phyloP scores from a whole-genome alignment of 1,284 basidiomycete genomes.

The Leccinum insigne region DNA sequence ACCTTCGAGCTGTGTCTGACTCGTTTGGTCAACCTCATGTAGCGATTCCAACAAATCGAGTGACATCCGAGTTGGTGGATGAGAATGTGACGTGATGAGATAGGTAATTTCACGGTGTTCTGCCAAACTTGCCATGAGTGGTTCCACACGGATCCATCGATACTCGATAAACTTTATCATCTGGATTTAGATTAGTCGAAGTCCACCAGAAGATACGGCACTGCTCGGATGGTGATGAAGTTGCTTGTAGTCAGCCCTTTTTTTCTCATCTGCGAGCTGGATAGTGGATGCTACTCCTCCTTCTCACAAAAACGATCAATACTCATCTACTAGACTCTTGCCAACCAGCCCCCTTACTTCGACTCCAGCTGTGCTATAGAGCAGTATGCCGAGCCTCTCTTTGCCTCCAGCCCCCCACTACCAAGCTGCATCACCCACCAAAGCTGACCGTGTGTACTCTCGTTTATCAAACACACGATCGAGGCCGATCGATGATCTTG shows the following conservation, averaged over 20 bases:
- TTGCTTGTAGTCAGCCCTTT: neutral
- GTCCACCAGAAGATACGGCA: neutral
- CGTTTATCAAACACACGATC: neutral
- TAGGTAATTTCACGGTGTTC: neutral
- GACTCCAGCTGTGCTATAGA: neutral
- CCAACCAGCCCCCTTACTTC: neutral
- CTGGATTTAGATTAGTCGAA: neutral
- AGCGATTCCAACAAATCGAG: neutral
- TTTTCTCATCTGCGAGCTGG: neutral
- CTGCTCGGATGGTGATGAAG: neutral
- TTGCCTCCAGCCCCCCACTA: slow-evolving; percentile 26
- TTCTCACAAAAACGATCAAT: neutral
- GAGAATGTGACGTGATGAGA: neutral
- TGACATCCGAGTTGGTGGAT: neutral
- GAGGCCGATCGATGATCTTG: neutral
- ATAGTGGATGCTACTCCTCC: neutral
- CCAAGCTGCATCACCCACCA: slow-evolving; percentile 21
- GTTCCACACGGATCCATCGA: neutral
- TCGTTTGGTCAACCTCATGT: neutral
- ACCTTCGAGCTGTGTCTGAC: neutral
- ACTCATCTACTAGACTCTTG: neutral
- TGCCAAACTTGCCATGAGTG: neutral
- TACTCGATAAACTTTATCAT: neutral
- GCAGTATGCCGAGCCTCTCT: slow-evolving; percentile 18
- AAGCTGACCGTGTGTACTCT: slow-evolving; percentile 19